Conservation (phyloP, 148 eudicot genomes). For the Nepenthes mirabilis region DNA sequence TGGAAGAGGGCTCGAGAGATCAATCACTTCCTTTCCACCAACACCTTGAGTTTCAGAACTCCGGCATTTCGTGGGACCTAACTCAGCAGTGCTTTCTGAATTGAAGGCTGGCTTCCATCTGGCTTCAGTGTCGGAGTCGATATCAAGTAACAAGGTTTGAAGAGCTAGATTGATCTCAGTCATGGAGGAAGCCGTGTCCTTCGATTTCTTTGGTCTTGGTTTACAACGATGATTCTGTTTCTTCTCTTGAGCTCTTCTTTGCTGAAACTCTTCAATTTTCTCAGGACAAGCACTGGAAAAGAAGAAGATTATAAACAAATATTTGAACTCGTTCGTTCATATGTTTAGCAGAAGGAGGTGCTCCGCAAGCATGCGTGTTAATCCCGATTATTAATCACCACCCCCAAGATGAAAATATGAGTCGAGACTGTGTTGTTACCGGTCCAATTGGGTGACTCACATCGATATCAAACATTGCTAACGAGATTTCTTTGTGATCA, state of each 20-base stretch:
- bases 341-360: neutral
- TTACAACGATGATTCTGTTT: slow-evolving; percentile 27
- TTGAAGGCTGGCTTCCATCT: neutral
- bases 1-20: slow-evolving; percentile 68
- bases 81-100: neutral
- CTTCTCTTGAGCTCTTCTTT: slow-evolving; percentile 49
- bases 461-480: no score
- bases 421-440: no score
- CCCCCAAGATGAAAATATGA: no score
- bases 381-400: no score
- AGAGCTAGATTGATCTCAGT: slow-evolving; percentile 39
- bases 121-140: slow-evolving; percentile 13
- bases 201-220: slow-evolving; percentile 38
- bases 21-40: slow-evolving; percentile 26
- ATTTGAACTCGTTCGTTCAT: neutral
- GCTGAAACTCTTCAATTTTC: slow-evolving; percentile 59
- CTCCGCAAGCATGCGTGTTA: no score
- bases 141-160: slow-evolving; percentile 47
- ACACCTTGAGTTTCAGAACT: neutral
- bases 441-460: no score
- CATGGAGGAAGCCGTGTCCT: slow-evolving; percentile 17
- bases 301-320: neutral
- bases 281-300: slow-evolving; percentile 79
- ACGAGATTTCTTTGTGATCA: no score
- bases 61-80: neutral